These are phyloP conservation scores for Dentipellis sp. DNA, from an alignment of 768 basidiomycete genomes.

Conservation along the genomic window DNA sequence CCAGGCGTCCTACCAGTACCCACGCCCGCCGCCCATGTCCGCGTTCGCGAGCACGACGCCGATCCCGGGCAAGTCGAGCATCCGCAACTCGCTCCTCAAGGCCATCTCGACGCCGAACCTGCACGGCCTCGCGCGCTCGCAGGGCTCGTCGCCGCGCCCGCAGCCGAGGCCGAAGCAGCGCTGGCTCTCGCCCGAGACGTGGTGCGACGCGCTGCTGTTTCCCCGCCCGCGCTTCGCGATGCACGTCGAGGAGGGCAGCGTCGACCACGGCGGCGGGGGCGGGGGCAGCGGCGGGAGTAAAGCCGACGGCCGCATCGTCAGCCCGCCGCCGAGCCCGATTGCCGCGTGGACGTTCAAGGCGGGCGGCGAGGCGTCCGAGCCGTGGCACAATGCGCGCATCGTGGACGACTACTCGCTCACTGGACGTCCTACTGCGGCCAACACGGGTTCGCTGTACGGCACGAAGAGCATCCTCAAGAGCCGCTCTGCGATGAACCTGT, in stretches of 20 bases:
- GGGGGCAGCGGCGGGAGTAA: slow-evolving; percentile 7
- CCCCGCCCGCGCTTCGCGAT: slow-evolving; percentile 62
- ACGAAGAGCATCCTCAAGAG: slow-evolving; percentile 1
- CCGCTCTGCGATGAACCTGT: slow-evolving; percentile 1
- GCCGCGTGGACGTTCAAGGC: not conserved
- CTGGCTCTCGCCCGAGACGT: slow-evolving; percentile 68
- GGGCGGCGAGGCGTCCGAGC: not conserved
- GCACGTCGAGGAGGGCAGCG: slow-evolving; percentile 26
- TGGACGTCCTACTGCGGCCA: not conserved
- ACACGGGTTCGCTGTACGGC: slow-evolving; percentile 2
- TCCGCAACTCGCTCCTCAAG: slow-evolving; percentile 32
- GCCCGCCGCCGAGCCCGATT: not conserved
- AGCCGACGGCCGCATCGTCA: not conserved
- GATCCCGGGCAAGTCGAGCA: slow-evolving; percentile 20
- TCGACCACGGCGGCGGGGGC: not conserved
- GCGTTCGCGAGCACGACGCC: slow-evolving; percentile 29
- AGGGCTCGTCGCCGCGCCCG: slow-evolving; percentile 14
- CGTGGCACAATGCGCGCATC: not conserved
- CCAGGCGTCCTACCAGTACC: slow-evolving; percentile 11
- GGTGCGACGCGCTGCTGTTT: slow-evolving; percentile 75
- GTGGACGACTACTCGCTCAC: not conserved
- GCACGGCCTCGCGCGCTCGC: slow-evolving; percentile 17
- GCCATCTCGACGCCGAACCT: slow-evolving; percentile 65
- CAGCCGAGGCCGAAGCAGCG: slow-evolving; percentile 38
- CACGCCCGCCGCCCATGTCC: slow-evolving; percentile 4